These are phyloP conservation scores for Noccaea caerulescens DNA, from an alignment of 345 rosid species.

Conservation along the genomic window DNA sequence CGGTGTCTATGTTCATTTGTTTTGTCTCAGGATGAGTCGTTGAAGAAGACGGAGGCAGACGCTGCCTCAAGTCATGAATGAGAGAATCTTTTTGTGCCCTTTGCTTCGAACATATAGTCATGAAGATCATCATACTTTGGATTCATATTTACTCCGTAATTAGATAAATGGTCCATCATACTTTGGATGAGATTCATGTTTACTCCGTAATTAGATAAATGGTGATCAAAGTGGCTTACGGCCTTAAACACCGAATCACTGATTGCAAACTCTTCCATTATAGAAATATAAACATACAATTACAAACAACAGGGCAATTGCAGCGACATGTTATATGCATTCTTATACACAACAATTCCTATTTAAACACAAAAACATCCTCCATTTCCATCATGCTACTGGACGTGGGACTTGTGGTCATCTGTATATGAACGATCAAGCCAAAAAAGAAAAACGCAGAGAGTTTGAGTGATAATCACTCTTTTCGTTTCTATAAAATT, in stretches of 20 bases:
- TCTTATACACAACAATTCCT: slow-evolving; percentile 21
- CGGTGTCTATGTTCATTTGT: not conserved
- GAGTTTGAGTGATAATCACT: not conserved
- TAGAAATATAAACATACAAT: slow-evolving; percentile 17
- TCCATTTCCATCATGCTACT: slow-evolving; percentile 6
- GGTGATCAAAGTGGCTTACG: slow-evolving; percentile 2
- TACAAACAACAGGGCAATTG: slow-evolving; percentile 12
- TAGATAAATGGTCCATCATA: not conserved
- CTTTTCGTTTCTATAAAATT: not conserved
- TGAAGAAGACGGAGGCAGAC: slow-evolving; percentile 28
- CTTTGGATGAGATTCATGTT: slow-evolving; percentile 14
- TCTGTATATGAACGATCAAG: slow-evolving; percentile 9
- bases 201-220: not conserved
- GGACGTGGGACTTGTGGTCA: slow-evolving; percentile 16
- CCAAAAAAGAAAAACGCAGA: not conserved
- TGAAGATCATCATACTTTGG: slow-evolving; percentile 5
- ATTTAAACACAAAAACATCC: not conserved
- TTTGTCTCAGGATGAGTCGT: slow-evolving; percentile 34
- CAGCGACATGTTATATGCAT: slow-evolving; percentile 23
- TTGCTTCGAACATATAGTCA: not conserved
- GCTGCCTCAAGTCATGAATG: slow-evolving; percentile 21
- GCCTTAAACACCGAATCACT: not conserved
- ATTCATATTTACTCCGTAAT: slow-evolving; percentile 15
- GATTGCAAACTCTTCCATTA: slow-evolving; percentile 10
- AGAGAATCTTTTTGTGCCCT: slow-evolving; percentile 9